These are phyloP conservation scores for Alternaria angustiovoidea DNA, from an alignment of 2,329 filamentous ascomycete genomes.

Conservation along the genomic window DNA sequence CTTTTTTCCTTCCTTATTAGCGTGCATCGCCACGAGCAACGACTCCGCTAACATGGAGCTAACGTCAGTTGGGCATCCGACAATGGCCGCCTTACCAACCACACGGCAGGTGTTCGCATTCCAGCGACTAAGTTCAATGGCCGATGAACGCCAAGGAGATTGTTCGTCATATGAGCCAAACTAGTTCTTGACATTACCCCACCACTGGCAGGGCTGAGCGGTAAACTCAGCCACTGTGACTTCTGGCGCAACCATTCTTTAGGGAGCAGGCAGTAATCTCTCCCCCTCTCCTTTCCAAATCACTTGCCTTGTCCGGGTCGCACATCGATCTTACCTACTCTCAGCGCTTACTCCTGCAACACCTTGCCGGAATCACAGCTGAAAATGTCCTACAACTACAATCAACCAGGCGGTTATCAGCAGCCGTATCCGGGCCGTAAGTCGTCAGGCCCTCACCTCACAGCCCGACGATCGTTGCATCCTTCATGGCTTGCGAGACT, in stretches of 20 bases:
- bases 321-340: background rate
- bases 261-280: background rate
- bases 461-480: slow-evolving; percentile 17
- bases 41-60: background rate
- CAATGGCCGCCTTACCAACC: slow-evolving; percentile 6
- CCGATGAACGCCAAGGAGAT: slow-evolving; percentile 7
- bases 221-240: slow-evolving; percentile 12
- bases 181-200: slow-evolving; percentile 8
- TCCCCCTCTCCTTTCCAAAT: slow-evolving; percentile 1
- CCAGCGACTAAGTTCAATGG: background rate
- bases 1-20: background rate
- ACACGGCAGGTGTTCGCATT: slow-evolving; percentile 5
- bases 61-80: background rate
- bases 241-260: background rate
- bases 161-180: slow-evolving; percentile 10
- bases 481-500: slow-evolving; percentile 14
- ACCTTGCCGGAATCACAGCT: background rate
- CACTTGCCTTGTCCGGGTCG: background rate
- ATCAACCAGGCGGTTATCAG: slow-evolving; percentile 39
- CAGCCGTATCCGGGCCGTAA: slow-evolving; percentile 44
- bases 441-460: slow-evolving; percentile 22
- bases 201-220: slow-evolving; percentile 10
- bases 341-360: background rate
- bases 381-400: slow-evolving; percentile 40
- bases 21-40: slow-evolving; percentile 13